Conservation (phyloP, 352 stramenopile genomes). For the Elongisporangium anandrum region DNA sequence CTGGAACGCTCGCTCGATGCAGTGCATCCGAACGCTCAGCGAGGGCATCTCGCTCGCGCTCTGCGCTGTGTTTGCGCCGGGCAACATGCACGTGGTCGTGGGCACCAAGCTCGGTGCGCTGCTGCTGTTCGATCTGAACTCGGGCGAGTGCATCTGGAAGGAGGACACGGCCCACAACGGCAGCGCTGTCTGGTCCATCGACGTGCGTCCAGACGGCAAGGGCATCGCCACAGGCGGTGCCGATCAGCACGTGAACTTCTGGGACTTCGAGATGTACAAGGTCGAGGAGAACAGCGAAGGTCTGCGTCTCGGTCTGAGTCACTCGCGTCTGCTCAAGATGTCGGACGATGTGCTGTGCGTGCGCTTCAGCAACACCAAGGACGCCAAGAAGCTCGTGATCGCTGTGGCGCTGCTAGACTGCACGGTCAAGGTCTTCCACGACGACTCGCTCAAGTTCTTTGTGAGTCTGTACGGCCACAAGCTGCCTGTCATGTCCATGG, state of each 20-base stretch:
- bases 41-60: slow-evolving; percentile 86
- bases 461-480: slow-evolving; percentile 99
- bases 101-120: slow-evolving; percentile 96
- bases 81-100: slow-evolving; percentile 96
- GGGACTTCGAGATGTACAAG: slow-evolving; percentile 94
- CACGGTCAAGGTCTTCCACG: slow-evolving; percentile 99
- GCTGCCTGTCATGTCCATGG: slow-evolving; percentile 96
- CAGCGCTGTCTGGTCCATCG: slow-evolving; percentile 96
- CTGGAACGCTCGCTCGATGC: slow-evolving; percentile 88
- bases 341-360: slow-evolving; percentile 98
- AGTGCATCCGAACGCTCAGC: slow-evolving; percentile 89
- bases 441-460: slow-evolving; percentile 99
- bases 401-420: slow-evolving; percentile 93
- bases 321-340: slow-evolving; percentile 98
- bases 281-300: slow-evolving; percentile 29
- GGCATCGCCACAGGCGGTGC: slow-evolving; percentile 94
- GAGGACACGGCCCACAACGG: slow-evolving; percentile 88
- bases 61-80: slow-evolving; percentile 93
- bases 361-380: slow-evolving; percentile 93
- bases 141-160: slow-evolving; percentile 91
- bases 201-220: slow-evolving; percentile 89
- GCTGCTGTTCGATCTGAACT: slow-evolving; percentile 93
- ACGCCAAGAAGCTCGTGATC: slow-evolving; percentile 84
- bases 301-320: slow-evolving; percentile 91
- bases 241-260: slow-evolving; percentile 99